Base-by-base conservation (phyloP, 768 basidiomycete genomes). In the Crassisporium funariophilum region DNA sequence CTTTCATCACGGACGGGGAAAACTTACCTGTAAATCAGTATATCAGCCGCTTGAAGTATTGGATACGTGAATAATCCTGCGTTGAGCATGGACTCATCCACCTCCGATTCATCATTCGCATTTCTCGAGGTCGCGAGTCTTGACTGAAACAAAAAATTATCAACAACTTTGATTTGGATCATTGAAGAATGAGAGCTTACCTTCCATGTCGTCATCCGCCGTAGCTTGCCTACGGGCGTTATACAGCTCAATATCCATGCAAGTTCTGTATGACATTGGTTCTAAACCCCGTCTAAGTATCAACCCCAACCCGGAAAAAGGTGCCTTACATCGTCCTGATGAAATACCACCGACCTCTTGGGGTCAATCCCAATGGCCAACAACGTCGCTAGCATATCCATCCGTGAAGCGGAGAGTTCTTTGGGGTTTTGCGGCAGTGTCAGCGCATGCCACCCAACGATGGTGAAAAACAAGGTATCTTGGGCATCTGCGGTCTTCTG, bases 181-280 rank as follows among this genome's bases (percentile, higher is more conserved):
- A 46, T 19, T 16, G 15, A 15, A 25, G 8, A 5, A 15, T 23
- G 10, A 25, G 12, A 12, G 50, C 71, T 21, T 49, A 89, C 92
- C 81, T 98, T 98, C 93, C 95, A 98, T 0, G 91, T 93, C 4
- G 94, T 98, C 95, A 98, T 97, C 34, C 94, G 69, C 31, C 83
- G 81, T 8, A 98, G 69, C 55, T 83, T 84, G 8, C 92, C 91
- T 16, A 95, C 74, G 0, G 92, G 85, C 0, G 91, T 86, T 23
- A 93, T 68, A 56, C 92, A 95, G 53, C 81, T 89, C 47, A 98
- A 64, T 38, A 95, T 82, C 95, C 95, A 98, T 2, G 88, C 85
- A 13, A 97, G 69, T 55, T 98, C 94, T 1, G 84, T 77, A 59
- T 98, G 95, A 50, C 86, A 75, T 42, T 74, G 82, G 44, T 94